Evolutionary conservation across 805 yeast genomes (phyloP).

Genomic region (Isabelozyma pseudorhagii): DNA sequence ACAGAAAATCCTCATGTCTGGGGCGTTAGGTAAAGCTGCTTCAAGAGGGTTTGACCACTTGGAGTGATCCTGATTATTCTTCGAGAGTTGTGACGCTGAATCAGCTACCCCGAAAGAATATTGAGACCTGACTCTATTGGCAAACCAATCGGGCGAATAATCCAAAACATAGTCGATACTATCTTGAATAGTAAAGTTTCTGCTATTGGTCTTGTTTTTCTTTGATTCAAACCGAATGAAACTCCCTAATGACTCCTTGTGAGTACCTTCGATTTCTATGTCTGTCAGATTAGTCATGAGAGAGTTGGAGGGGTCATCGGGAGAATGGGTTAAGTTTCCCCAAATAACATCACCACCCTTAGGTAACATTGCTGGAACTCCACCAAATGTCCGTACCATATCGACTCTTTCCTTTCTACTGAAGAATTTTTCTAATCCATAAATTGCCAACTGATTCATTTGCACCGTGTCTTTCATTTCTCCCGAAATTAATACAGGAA

Average conservation of each 20-base stretch:
- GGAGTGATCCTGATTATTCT: slow-evolving; percentile 65
- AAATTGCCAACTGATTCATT: slow-evolving; percentile 85
- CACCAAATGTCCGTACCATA: slow-evolving; percentile 86
- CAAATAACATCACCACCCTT: slow-evolving; percentile 90
- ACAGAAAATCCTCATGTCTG: slow-evolving; percentile 83
- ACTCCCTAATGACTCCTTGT: slow-evolving; percentile 58
- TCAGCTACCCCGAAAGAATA: slow-evolving; percentile 79
- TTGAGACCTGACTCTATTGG: slow-evolving; percentile 58
- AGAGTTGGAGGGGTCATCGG: slow-evolving; percentile 59
- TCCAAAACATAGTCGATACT: slow-evolving; percentile 63
- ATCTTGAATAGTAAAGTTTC: slow-evolving; percentile 63
- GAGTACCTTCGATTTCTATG: slow-evolving; percentile 18
- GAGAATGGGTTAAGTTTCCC: slow-evolving; percentile 70
- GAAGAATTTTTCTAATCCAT: slow-evolving; percentile 91
- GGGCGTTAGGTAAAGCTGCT: slow-evolving; percentile 88
- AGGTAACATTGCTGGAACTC: slow-evolving; percentile 92
- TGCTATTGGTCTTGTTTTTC: slow-evolving; percentile 27
- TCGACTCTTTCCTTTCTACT: slow-evolving; percentile 86
- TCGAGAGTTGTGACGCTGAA: slow-evolving; percentile 53
- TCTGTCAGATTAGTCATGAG: slow-evolving; percentile 14
- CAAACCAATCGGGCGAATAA: slow-evolving; percentile 75
- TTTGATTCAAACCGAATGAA: slow-evolving; percentile 62
- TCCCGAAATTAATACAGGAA: slow-evolving; percentile 90
- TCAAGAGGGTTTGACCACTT: slow-evolving; percentile 97
- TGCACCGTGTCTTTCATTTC: slow-evolving; percentile 98